These are phyloP conservation scores for Senna siamea DNA, from an alignment of 306 rosid species.

Conservation along the genomic window DNA sequence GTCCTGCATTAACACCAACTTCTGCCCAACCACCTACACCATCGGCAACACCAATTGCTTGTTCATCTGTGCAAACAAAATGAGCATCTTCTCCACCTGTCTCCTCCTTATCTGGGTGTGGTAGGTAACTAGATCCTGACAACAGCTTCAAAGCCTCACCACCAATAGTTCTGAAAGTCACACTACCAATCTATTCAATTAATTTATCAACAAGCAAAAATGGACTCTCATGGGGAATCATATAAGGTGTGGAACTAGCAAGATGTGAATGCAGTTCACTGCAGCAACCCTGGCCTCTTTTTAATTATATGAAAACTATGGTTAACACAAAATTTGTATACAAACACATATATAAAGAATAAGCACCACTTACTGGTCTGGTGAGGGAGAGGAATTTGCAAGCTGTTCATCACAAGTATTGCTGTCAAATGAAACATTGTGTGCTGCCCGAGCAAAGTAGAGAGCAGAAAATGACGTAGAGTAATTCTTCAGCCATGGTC, in stretches of 20 bases:
- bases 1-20: slow-evolving; percentile 83
- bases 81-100: slow-evolving; percentile 97
- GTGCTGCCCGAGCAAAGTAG: slow-evolving; percentile 63
- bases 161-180: slow-evolving; percentile 54
- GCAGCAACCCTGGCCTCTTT: slow-evolving; percentile 1
- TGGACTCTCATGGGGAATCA: slow-evolving; percentile 23
- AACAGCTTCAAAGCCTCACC: slow-evolving; percentile 59
- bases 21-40: slow-evolving; percentile 99
- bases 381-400: slow-evolving; percentile 44
- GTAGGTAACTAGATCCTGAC: slow-evolving; percentile 86
- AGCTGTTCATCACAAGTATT: slow-evolving; percentile 55
- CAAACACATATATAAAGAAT: not conserved
- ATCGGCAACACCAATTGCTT: slow-evolving; percentile 86
- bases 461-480: slow-evolving; percentile 43
- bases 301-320: not conserved
- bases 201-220: slow-evolving; percentile 17
- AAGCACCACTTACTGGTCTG: slow-evolving; percentile 57
- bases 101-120: slow-evolving; percentile 87
- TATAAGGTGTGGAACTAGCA: not conserved
- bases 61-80: slow-evolving; percentile 76
- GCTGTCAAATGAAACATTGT: slow-evolving; percentile 61
- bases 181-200: slow-evolving; percentile 27
- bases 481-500: slow-evolving; percentile 47
- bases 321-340: too few relatives aligned
- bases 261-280: not conserved